Conservation (phyloP, 192 early-diverging fungal genomes). For the Coemansia erecta region DNA sequence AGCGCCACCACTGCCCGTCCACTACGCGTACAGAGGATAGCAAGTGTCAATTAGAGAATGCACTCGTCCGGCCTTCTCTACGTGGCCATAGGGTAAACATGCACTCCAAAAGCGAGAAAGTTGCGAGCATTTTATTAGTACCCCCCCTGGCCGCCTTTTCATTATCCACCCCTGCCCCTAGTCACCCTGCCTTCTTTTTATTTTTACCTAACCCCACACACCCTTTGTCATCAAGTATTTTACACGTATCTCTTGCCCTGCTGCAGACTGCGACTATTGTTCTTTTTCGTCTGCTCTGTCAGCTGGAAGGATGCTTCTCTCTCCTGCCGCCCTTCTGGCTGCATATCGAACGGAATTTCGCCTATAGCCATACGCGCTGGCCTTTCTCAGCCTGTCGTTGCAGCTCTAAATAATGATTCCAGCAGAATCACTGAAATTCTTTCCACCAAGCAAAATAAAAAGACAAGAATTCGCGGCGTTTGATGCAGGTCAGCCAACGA, state of each 20-base stretch:
- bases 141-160: background rate
- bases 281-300: constrained; percentile 3
- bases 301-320: background rate
- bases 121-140: background rate
- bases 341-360: too few relatives aligned
- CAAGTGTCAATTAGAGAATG: too few relatives aligned
- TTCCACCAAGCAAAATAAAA: background rate
- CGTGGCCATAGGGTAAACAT: background rate
- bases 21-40: too few relatives aligned
- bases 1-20: too few relatives aligned
- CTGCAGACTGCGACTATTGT: constrained; percentile 7
- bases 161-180: background rate
- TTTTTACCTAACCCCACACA: background rate
- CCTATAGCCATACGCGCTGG: too few relatives aligned
- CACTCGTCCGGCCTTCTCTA: too few relatives aligned
- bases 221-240: background rate
- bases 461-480: too few relatives aligned
- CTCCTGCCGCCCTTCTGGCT: background rate
- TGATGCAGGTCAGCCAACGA: too few relatives aligned
- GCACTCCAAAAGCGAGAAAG: background rate
- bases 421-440: constrained; percentile 7
- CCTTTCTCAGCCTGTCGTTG: too few relatives aligned
- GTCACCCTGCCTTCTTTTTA: background rate
- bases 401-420: background rate
- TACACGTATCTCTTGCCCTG: background rate